Evolutionary conservation across 305 asterid species (phyloP).

Genomic region (Rubia tinctorum): DNA sequence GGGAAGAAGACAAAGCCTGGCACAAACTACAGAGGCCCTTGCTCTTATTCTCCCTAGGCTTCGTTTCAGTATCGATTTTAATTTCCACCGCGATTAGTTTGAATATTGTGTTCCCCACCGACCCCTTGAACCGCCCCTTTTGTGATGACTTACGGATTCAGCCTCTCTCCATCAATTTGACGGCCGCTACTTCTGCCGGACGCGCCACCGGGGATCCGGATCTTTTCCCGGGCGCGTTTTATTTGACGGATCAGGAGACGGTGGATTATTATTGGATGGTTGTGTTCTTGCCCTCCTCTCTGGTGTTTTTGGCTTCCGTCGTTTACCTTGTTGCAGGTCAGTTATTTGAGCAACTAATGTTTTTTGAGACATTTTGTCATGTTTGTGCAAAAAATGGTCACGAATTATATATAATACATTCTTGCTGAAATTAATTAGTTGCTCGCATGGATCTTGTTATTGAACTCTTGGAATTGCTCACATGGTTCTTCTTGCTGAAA

Average conservation of each 20-base stretch:
- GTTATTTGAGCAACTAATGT: conserved; percentile 1
- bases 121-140: conserved; percentile 67
- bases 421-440: neutral
- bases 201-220: conserved; percentile 46
- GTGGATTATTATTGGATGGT: conserved; percentile 97
- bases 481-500: neutral
- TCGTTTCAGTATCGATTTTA: conserved; percentile 45
- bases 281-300: conserved; percentile 69
- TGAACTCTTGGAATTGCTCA: neutral
- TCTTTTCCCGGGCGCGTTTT: conserved; percentile 64
- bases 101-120: conserved; percentile 64
- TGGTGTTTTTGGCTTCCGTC: conserved; percentile 46
- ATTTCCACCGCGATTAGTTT: conserved; percentile 62
- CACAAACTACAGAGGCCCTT: conserved; percentile 61
- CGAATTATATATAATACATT: neutral
- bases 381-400: neutral
- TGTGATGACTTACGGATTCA: conserved; percentile 81
- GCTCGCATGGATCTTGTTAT: neutral
- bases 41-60: conserved; percentile 27
- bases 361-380: neutral
- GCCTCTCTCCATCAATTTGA: conserved; percentile 67
- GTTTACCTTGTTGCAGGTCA: conserved; percentile 73
- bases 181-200: conserved; percentile 20
- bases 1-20: conserved; percentile 87
- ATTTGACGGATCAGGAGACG: conserved; percentile 84